Evolutionary conservation across 2,329 filamentous ascomycete species (phyloP).

Genomic region (Phoma herbarum): DNA sequence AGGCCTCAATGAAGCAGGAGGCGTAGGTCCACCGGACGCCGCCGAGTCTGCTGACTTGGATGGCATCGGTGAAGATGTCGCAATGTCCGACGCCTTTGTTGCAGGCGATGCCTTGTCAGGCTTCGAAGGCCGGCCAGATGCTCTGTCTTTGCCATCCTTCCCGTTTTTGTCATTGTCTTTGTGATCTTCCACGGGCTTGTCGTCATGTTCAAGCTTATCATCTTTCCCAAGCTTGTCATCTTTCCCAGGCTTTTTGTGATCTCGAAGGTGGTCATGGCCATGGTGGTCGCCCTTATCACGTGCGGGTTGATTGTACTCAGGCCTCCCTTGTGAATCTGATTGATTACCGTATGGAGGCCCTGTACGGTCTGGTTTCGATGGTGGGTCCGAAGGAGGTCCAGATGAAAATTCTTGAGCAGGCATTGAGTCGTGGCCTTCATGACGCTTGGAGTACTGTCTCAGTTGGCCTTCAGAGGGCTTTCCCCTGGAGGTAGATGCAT

Average conservation of each 20-base stretch:
- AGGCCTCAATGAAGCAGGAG: not conserved
- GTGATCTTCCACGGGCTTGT: not conserved
- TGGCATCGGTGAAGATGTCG: not conserved
- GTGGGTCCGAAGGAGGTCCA: not conserved
- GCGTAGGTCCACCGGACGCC: not conserved
- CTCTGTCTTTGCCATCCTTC: not conserved
- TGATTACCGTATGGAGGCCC: not conserved
- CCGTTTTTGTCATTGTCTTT: not conserved
- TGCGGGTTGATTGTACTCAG: not conserved
- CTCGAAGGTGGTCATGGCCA: not conserved
- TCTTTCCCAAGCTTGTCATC: not conserved
- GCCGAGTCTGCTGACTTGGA: not conserved
- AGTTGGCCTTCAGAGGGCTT: not conserved
- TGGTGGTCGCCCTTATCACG: not conserved
- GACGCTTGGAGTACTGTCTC: not conserved
- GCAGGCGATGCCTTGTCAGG: not conserved
- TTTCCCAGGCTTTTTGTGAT: not conserved
- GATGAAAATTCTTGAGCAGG: not conserved
- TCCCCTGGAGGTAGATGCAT: not conserved
- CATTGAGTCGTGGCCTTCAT: not conserved
- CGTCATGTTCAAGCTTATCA: not conserved
- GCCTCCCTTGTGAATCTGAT: not conserved
- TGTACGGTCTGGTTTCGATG: constrained; percentile 2
- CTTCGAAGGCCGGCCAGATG: not conserved
- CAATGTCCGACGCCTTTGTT: not conserved